A percentile compares a stretch with the other conserved stretches of the same genome.
These are phyloP conservation scores for Oxytropis ochrocephala DNA, from an alignment of 306 rosid genomes.

Conservation along the genomic window DNA sequence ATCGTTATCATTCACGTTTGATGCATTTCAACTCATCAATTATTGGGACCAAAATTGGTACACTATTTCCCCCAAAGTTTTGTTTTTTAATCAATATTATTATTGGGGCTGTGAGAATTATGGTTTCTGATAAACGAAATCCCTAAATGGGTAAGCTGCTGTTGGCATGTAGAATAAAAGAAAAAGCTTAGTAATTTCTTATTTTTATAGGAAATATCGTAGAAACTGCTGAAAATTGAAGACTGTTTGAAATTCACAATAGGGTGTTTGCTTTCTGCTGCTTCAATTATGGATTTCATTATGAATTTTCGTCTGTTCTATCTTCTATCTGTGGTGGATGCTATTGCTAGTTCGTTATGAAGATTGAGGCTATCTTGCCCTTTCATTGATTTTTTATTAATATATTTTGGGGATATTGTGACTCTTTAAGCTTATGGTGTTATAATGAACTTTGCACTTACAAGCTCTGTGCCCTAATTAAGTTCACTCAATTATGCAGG, in stretches of 20 bases:
- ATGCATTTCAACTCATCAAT: background rate
- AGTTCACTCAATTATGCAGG: constrained; percentile 51
- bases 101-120: background rate
- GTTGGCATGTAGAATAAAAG: background rate
- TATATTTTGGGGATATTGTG: background rate
- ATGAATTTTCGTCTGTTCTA: background rate
- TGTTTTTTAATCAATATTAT: background rate
- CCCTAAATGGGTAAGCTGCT: background rate
- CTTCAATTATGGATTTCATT: background rate
- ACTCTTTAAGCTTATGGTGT: background rate
- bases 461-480: constrained; percentile 15
- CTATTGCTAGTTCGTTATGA: background rate
- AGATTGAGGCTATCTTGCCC: constrained; percentile 2
- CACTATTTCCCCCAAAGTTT: background rate
- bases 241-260: background rate
- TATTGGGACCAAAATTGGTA: background rate
- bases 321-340: no score
- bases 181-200: background rate
- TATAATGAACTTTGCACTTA: background rate
- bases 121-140: background rate
- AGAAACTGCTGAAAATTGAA: background rate
- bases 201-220: background rate
- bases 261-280: background rate
- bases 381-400: background rate
- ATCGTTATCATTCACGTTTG: background rate